Base-by-base conservation (phyloP, 106 monocot species). In the Apostasia ramifera region DNA sequence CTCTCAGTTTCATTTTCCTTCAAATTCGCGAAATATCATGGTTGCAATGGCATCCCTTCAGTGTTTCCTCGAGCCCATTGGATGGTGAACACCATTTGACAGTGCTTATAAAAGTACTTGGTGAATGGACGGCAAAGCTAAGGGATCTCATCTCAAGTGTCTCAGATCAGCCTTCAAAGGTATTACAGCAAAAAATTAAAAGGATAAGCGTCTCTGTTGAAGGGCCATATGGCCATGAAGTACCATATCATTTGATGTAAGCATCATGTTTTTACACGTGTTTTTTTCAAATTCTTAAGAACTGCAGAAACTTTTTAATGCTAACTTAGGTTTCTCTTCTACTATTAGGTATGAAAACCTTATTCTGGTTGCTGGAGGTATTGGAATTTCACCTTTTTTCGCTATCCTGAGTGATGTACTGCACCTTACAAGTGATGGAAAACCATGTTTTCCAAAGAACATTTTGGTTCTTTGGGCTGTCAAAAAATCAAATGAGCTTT, bases 21-120 rank as follows among this genome's bases (percentile, higher is more conserved):
- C 94, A 91, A 91, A 84, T 91, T 55, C 71, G 85, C 41, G 91
- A 91, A 72, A 44, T 91, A 58, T 91, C 94, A 42, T 88, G 76
- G 79, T 39, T 91, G 41, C 88, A 95, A 71, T 95, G 94, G 94
- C 94, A 95, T 74, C 94, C 94, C 5, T 95, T 95, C 41, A 95
- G 94, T 68, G 94, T 95, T 60, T 95, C 94, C 48, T 95, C 94
- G 1, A 95, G 91, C 72, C 94, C 94, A 61, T 77, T 91, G 80
- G 88, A 95, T 70, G 94, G 94, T 9, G 74, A 58, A 44, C 47
- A 80, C 65, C 91, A 91, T 54, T 44, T 95, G 2, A 74, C 91
- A n/a, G 47, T 95, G 75, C 88, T 95, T 40, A 82, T 95, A 58
- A 95, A 95, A 71, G 94, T 95, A 8, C 91, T 95, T 5, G 94